Evolutionary conservation across 1,284 basidiomycete genomes (phyloP).

Genomic region (Apiotrichum porosum): DNA sequence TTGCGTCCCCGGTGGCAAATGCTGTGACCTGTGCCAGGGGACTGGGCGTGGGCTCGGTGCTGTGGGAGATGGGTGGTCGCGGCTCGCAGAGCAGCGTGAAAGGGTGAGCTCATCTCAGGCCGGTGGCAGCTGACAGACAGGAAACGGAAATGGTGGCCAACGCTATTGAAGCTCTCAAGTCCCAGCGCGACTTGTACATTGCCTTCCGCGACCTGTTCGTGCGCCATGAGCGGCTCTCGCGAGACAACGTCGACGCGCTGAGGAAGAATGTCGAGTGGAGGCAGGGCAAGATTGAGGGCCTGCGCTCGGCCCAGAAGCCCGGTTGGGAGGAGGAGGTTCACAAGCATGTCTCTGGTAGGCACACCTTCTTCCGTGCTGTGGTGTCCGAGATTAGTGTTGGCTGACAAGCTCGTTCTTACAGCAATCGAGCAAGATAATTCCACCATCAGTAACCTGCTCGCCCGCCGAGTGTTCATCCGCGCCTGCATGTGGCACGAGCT

Average conservation of each 20-base stretch:
- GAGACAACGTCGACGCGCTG: constrained; percentile 77
- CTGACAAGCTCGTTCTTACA: constrained; percentile 14
- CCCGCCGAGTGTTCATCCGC: constrained; percentile 72
- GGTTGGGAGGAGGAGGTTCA: constrained; percentile 79
- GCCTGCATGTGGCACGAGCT: constrained; percentile 90
- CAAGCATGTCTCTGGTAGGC: constrained; percentile 53
- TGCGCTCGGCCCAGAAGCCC: constrained; percentile 64
- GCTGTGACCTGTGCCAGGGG: constrained; percentile 71
- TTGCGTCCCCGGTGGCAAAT: constrained; percentile 51
- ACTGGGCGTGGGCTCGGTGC: constrained; percentile 67
- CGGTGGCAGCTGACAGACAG: not conserved
- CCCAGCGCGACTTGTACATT: constrained; percentile 80
- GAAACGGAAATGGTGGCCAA: constrained; percentile 3
- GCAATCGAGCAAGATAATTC: constrained; percentile 44
- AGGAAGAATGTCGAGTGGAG: constrained; percentile 75
- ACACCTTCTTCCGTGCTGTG: too few relatives aligned
- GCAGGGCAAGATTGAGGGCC: constrained; percentile 66
- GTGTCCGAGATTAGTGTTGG: too few relatives aligned
- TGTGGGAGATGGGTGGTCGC: constrained; percentile 65
- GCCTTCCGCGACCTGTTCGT: constrained; percentile 77
- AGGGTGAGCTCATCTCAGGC: constrained; percentile 55
- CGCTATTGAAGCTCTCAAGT: constrained; percentile 51
- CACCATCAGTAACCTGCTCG: constrained; percentile 61
- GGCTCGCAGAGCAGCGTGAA: constrained; percentile 71
- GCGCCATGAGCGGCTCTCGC: constrained; percentile 73